These are phyloP conservation scores for Aspergillus nanangensis DNA, from an alignment of 495 filamentous ascomycete genomes.

Conservation along the genomic window DNA sequence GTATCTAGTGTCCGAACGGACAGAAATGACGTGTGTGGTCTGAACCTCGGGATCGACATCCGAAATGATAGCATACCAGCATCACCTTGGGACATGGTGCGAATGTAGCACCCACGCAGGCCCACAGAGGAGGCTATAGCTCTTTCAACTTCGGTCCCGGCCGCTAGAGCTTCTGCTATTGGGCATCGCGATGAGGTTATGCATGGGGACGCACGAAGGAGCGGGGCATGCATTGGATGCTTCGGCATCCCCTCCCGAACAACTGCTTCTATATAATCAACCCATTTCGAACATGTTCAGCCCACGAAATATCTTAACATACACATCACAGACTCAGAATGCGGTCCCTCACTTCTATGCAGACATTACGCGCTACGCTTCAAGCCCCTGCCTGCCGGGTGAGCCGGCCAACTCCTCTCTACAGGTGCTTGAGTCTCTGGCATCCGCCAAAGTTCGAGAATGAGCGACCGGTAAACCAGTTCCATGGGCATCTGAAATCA, in stretches of 20 bases:
- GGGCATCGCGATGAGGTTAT: not conserved
- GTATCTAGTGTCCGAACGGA: no score
- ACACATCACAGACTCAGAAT: not conserved
- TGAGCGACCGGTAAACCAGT: slow-evolving; percentile 20
- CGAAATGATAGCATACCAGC: not conserved
- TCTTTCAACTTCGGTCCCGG: not conserved
- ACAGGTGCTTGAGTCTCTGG: slow-evolving; percentile 7
- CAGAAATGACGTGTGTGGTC: not conserved
- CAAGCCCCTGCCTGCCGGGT: not conserved
- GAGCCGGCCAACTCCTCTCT: not conserved
- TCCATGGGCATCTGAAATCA: not conserved
- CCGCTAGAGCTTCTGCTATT: not conserved
- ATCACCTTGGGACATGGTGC: not conserved
- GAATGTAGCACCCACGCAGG: not conserved
- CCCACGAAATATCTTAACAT: not conserved
- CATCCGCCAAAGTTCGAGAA: slow-evolving; percentile 29
- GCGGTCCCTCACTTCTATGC: not conserved
- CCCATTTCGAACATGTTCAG: not conserved
- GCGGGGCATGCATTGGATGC: not conserved
- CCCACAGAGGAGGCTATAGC: not conserved
- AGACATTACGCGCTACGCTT: not conserved
- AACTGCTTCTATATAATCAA: not conserved
- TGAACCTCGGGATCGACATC: slow-evolving; percentile 1
- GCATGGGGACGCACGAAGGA: not conserved
- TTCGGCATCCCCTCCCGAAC: slow-evolving; percentile 2